Evolutionary conservation across 139 green algal genomes (phyloP).

Genomic region (Chlorella vulgaris): DNA sequence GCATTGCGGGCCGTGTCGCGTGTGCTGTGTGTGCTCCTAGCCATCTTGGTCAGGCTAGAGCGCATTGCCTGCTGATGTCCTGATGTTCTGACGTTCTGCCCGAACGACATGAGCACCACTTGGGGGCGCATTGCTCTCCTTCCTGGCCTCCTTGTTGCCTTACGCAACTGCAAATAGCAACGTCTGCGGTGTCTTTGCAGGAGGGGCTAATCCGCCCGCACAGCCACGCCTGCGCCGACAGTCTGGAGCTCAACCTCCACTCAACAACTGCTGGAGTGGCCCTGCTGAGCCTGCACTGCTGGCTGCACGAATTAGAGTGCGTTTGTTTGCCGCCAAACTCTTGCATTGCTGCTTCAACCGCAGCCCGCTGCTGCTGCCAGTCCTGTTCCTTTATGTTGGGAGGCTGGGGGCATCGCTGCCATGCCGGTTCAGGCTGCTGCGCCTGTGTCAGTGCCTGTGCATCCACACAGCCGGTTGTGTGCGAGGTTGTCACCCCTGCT

Average conservation of each 20-base stretch:
- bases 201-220: conserved; percentile 15
- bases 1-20: too few species aligned
- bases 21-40: too few species aligned
- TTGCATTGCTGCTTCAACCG: too few species aligned
- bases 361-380: too few species aligned
- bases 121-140: neutral
- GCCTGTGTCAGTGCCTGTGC: too few species aligned
- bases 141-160: neutral
- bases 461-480: too few species aligned
- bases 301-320: conserved; percentile 36
- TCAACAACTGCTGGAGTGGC: conserved; percentile 29
- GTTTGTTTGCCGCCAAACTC: too few species aligned
- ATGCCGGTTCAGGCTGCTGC: too few species aligned
- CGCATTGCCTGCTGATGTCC: neutral
- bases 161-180: too few species aligned
- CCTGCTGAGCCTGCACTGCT: conserved; percentile 34
- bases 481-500: too few species aligned
- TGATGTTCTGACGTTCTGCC: neutral
- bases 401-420: too few species aligned
- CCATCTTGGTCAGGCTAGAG: neutral
- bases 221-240: conserved; percentile 1
- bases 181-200: neutral
- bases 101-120: neutral
- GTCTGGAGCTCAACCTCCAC: conserved; percentile 30
- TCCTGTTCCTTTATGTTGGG: too few species aligned